phyloP scores from a whole-genome alignment of 2,329 filamentous ascomycete genomes.

The Drechslera avenae region DNA sequence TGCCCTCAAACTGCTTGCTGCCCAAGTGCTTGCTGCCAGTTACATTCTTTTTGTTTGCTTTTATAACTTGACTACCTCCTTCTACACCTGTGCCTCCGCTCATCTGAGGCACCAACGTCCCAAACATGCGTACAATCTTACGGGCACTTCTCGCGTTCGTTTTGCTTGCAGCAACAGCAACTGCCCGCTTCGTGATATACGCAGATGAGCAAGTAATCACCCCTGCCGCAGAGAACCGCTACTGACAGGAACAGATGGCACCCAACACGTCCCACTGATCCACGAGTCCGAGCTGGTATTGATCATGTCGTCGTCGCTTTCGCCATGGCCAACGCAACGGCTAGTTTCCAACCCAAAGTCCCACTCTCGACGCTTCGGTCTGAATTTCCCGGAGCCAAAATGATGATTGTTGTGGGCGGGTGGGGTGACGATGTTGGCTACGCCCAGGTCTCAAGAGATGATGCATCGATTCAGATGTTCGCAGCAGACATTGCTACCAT shows the following conservation, averaged over 20 bases:
- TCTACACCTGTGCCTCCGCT: no score
- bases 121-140: constrained; percentile 29
- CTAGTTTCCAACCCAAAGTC: constrained; percentile 60
- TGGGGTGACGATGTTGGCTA: constrained; percentile 75
- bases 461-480: constrained; percentile 61
- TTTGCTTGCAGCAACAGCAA: constrained; percentile 20
- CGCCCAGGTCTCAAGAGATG: constrained; percentile 59
- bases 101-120: no score
- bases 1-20: no score
- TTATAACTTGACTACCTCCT: background rate
- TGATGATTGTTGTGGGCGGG: constrained; percentile 74
- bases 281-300: constrained; percentile 40
- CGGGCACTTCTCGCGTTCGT: constrained; percentile 19
- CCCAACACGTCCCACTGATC: constrained; percentile 33
- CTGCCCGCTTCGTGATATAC: constrained; percentile 41
- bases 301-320: constrained; percentile 46
- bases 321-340: constrained; percentile 50
- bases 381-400: constrained; percentile 63
- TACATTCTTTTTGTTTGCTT: no score
- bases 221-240: no score
- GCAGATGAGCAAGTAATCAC: constrained; percentile 25
- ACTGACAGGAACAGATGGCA: constrained; percentile 27
- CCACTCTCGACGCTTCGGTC: constrained; percentile 57
- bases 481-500: constrained; percentile 68
- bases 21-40: no score